These are phyloP conservation scores for Umbelopsis ramanniana DNA, from an alignment of 192 early-diverging fungal species.

Conservation along the genomic window DNA sequence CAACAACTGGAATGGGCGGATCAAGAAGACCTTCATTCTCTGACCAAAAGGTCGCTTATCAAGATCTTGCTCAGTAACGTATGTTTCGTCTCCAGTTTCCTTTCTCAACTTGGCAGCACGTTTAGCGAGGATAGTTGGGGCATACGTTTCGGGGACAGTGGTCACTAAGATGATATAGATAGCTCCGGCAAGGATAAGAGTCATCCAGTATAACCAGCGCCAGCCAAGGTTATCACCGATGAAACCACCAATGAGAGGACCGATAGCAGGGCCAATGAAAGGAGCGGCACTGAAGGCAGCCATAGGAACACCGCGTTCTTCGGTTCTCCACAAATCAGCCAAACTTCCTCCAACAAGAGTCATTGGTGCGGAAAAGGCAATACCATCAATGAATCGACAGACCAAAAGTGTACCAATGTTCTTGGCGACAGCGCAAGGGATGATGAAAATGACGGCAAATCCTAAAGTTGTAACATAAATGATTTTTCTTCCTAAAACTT, in stretches of 20 bases:
- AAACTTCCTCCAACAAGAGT: constrained; percentile 43
- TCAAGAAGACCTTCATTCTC: constrained; percentile 9
- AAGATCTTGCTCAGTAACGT: constrained; percentile 12
- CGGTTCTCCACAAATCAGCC: constrained; percentile 40
- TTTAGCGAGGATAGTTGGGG: neutral
- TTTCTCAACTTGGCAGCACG: constrained; percentile 12
- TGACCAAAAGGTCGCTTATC: constrained; percentile 1
- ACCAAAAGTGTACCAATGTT: constrained; percentile 36
- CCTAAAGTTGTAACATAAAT: constrained; percentile 7
- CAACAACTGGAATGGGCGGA: constrained; percentile 9
- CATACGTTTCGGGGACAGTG: constrained; percentile 61
- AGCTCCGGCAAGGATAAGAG: constrained; percentile 55
- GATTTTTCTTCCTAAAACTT: constrained; percentile 14
- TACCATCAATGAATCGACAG: constrained; percentile 39
- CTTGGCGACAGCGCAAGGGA: constrained; percentile 3
- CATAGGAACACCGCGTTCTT: constrained; percentile 43
- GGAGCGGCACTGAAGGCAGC: constrained; percentile 34
- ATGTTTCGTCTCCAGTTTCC: constrained; percentile 6
- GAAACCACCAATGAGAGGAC: constrained; percentile 45
- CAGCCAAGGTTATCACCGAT: constrained; percentile 37
- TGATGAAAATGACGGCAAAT: constrained; percentile 11
- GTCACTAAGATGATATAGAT: constrained; percentile 52
- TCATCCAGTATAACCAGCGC: constrained; percentile 62
- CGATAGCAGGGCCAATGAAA: constrained; percentile 44
- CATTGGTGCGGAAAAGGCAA: constrained; percentile 34